Base-by-base conservation (phyloP, 78 protist genomes). In the Acrasis kona region DNA sequence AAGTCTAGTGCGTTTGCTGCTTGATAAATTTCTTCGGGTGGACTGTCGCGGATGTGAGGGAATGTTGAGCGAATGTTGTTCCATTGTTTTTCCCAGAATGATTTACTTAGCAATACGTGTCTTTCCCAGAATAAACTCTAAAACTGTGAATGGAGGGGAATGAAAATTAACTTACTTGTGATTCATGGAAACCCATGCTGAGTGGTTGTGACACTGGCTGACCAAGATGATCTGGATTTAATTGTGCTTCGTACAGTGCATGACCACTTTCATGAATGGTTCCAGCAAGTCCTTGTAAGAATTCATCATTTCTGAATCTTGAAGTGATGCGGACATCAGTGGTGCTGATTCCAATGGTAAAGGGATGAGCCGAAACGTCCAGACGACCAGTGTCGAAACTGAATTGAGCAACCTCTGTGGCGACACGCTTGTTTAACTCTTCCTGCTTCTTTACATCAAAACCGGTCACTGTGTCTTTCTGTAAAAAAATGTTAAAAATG, bases 51-150 rank as follows among this genome's bases (percentile, higher is more conserved):
- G 7, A 9, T 5, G n/a, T 65, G 10, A 9, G 58, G 41, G n/a
- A 76, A 61, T 64, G 30, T 31, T 19, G 6, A 10, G 41, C 30
- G 28, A 32, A 80, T 5, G 3, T 31, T 3, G 3, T 71, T 70
- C 5, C 66, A 28, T 4, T 28, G 30, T 35, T 10, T 42, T 10
- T 29, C 0, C 80, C 74, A 64, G 72, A 80, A 80, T 28, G 70
- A 30, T 8, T 19, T 10, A 38, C 58, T 31, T 28, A 30, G 84
- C 3, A 58, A 57, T 4, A 76, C 42, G 50, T 12, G 10, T 32
- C 79, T 31, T 72, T 80, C 84, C 73, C 78, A 77, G n/a, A 80
- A 41, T n/a, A n/a, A n/a, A n/a, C n/a, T n/a, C n/a, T n/a, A n/a
- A n/a, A n/a, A n/a, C n/a, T n/a, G n/a, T n/a, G n/a, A n/a, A n/a